Evolutionary conservation across 2,329 filamentous ascomycete genomes (phyloP).

Genomic region (Fusarium camptoceras): DNA sequence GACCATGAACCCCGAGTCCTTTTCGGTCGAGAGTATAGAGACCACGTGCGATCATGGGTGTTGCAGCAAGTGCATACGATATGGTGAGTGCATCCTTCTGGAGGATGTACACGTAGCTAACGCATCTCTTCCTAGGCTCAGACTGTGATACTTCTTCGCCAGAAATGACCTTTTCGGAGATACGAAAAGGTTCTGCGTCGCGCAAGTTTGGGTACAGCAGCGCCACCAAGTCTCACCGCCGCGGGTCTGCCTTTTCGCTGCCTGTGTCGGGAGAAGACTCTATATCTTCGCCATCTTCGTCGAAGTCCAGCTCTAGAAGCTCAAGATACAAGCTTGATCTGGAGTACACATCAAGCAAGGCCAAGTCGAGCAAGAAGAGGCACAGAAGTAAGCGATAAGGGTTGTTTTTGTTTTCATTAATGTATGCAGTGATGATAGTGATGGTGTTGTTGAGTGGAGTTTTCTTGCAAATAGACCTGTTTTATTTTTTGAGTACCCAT

Average conservation of each 20-base stretch:
- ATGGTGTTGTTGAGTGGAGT: neutral
- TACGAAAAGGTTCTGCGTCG: slow-evolving; percentile 52
- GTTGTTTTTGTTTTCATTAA: neutral
- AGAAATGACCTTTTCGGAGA: slow-evolving; percentile 53
- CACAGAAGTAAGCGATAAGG: slow-evolving; percentile 42
- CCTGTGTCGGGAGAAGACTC: slow-evolving; percentile 24
- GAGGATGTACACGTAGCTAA: neutral
- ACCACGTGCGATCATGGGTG: slow-evolving; percentile 65
- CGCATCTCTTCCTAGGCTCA: slow-evolving; percentile 43
- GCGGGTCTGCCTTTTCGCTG: slow-evolving; percentile 47
- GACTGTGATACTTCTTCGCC: slow-evolving; percentile 49
- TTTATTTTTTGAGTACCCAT: neutral
- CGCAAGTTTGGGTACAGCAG: slow-evolving; percentile 53
- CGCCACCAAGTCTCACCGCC: slow-evolving; percentile 48
- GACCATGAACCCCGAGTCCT: slow-evolving; percentile 49
- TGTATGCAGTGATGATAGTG: neutral
- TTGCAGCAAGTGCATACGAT: slow-evolving; percentile 61
- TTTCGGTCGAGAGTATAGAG: slow-evolving; percentile 53
- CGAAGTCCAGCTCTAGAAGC: slow-evolving; percentile 37
- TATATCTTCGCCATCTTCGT: slow-evolving; percentile 39
- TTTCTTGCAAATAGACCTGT: neutral
- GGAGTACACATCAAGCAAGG: slow-evolving; percentile 47
- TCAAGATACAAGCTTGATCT: slow-evolving; percentile 47
- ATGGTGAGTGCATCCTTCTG: slow-evolving; percentile 48
- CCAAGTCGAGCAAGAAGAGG: slow-evolving; percentile 46